Evolutionary conservation across 2,329 filamentous ascomycete species (phyloP).

Genomic region (Sporothrix dimorphospora): DNA sequence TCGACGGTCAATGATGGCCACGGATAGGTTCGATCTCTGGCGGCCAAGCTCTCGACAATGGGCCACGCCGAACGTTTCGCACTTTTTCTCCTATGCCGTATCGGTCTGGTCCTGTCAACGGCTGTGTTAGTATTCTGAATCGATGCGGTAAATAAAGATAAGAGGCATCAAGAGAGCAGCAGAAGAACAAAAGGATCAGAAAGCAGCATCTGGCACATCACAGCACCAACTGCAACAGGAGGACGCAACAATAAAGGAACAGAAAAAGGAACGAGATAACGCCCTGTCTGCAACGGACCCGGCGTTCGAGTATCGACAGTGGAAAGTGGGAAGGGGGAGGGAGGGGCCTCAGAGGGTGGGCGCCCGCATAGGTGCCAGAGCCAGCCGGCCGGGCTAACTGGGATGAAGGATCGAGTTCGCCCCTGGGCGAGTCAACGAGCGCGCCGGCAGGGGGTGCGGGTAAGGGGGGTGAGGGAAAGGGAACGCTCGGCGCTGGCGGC

Average conservation of each 20-base stretch:
- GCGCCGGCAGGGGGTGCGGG: neutral
- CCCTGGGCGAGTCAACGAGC: neutral
- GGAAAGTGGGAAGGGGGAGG: conserved; percentile 16
- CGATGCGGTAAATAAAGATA: neutral
- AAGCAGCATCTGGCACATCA: neutral
- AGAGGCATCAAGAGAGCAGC: neutral
- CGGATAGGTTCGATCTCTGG: neutral
- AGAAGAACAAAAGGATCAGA: neutral
- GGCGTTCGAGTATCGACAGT: conserved; percentile 18
- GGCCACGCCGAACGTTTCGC: neutral
- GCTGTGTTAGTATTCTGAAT: neutral
- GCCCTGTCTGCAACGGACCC: conserved; percentile 15
- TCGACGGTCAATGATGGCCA: neutral
- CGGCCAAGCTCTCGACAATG: neutral
- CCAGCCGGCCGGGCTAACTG: conserved; percentile 20
- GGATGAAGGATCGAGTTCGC: conserved; percentile 20
- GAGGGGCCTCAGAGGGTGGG: neutral
- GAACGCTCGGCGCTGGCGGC: conserved; percentile 10
- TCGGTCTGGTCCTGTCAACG: conserved; percentile 3
- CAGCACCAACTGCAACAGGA: too few species aligned
- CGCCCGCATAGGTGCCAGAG: conserved; percentile 3
- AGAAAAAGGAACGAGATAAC: conserved; percentile 12
- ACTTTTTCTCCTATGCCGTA: neutral
- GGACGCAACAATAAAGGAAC: conserved; percentile 7
- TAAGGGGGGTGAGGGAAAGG: neutral